A percentile compares a stretch with the other conserved stretches of the same genome.
Evolutionary conservation across 2,329 filamentous ascomycete genomes (phyloP).

Genomic region (Phialophora verrucosa): DNA sequence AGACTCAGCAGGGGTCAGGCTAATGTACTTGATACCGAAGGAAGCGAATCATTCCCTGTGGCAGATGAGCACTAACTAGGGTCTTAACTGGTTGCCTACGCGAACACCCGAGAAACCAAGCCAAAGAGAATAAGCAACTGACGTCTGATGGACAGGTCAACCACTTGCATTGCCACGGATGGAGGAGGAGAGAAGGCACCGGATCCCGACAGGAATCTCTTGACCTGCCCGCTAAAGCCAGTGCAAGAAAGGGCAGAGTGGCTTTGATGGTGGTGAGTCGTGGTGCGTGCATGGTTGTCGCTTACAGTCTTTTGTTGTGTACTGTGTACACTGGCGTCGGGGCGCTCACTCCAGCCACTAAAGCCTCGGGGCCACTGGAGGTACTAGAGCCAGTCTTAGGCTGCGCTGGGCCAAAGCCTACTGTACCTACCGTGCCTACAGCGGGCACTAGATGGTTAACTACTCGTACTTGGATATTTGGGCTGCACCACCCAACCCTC

Average conservation of each 20-base stretch:
- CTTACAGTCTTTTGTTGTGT: neutral
- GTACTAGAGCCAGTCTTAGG: neutral
- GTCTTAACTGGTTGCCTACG: neutral
- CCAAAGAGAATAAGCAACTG: slow-evolving; percentile 20
- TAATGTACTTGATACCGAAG: slow-evolving; percentile 7
- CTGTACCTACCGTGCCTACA: slow-evolving; percentile 3
- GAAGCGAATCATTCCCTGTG: neutral
- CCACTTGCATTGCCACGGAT: neutral
- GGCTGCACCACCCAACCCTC: neutral
- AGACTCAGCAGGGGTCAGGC: slow-evolving; percentile 7
- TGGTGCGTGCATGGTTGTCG: neutral
- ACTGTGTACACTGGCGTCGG: neutral
- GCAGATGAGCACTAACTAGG: slow-evolving; percentile 17
- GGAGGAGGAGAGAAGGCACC: neutral
- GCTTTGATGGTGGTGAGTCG: neutral
- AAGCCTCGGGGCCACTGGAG: neutral
- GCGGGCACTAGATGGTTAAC: neutral
- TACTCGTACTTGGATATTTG: neutral
- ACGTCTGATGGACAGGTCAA: slow-evolving; percentile 4
- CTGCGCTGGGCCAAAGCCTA: slow-evolving; percentile 3
- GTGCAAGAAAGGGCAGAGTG: slow-evolving; percentile 2
- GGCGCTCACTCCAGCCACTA: neutral
- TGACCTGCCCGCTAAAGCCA: neutral
- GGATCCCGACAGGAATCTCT: neutral
- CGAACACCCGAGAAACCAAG: slow-evolving; percentile 19